phyloP scores from a whole-genome alignment of 2,329 filamentous ascomycete genomes.

The Lizonia empirigonia region DNA sequence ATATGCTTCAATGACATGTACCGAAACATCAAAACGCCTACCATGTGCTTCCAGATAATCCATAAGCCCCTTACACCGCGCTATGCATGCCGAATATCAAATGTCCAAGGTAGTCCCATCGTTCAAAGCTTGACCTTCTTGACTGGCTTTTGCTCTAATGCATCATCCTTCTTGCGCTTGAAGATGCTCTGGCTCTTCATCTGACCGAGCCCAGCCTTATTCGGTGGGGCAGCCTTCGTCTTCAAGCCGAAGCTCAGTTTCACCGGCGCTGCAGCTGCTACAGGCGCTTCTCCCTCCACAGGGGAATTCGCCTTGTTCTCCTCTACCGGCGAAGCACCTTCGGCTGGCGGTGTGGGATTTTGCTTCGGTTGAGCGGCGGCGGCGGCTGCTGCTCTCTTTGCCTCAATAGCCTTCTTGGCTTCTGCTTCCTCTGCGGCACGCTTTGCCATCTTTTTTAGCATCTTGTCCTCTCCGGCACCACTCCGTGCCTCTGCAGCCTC shows the following conservation, averaged over 20 bases:
- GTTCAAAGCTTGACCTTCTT: constrained; percentile 45
- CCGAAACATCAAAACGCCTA: neutral
- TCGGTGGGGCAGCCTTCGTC: constrained; percentile 32
- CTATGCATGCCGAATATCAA: constrained; percentile 21
- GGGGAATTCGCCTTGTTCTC: constrained; percentile 55
- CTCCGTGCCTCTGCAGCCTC: constrained; percentile 89
- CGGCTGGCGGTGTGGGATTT: constrained; percentile 36
- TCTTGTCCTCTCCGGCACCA: constrained; percentile 82
- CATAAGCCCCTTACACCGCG: constrained; percentile 21
- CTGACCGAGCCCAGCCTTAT: constrained; percentile 36
- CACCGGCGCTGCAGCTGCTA: constrained; percentile 34
- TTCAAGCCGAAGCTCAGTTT: constrained; percentile 45
- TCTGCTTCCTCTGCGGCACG: constrained; percentile 67
- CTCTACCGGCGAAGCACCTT: constrained; percentile 36
- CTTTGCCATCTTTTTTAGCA: constrained; percentile 83
- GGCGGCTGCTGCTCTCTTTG: constrained; percentile 54
- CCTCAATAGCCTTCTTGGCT: constrained; percentile 44
- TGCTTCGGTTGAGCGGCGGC: constrained; percentile 43
- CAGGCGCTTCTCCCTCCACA: constrained; percentile 63
- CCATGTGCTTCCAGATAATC: neutral
- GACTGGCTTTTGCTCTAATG: constrained; percentile 32
- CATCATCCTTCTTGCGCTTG: constrained; percentile 42
- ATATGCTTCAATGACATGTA: neutral
- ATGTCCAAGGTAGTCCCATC: neutral
- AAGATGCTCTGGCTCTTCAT: constrained; percentile 48